These are phyloP conservation scores for Garcia nutans DNA, from an alignment of 345 rosid genomes.

Conservation along the genomic window DNA sequence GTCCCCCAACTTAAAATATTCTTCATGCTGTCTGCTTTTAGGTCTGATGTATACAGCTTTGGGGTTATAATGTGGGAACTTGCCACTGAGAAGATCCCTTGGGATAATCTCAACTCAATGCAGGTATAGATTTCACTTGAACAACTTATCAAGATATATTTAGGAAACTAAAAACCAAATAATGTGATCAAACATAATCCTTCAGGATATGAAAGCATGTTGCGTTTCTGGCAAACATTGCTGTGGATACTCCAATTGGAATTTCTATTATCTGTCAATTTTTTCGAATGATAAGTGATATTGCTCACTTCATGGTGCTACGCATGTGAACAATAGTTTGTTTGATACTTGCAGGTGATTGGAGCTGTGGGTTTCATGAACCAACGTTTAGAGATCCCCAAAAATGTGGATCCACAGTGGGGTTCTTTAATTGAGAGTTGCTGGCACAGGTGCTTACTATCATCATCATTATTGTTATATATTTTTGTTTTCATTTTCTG, in stretches of 20 bases:
- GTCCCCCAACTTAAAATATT: neutral
- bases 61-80: conserved; percentile 97
- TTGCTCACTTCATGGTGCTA: neutral
- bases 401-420: conserved; percentile 79
- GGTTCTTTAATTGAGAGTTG: conserved; percentile 80
- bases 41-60: conserved; percentile 96
- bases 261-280: neutral
- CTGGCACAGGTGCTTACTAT: conserved; percentile 72
- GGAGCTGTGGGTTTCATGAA: conserved; percentile 99
- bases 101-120: conserved; percentile 94
- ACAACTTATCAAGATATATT: neutral
- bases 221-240: conserved; percentile 2
- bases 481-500: neutral
- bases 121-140: conserved; percentile 55
- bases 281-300: neutral
- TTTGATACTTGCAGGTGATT: conserved; percentile 64
- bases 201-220: neutral
- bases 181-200: neutral
- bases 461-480: conserved; percentile 2
- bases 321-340: conserved; percentile 23
- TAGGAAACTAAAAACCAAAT: neutral
- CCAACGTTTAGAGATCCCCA: conserved; percentile 85
- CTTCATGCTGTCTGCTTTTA: conserved; percentile 28
- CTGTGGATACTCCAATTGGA: neutral
- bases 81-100: conserved; percentile 91